phyloP scores from a whole-genome alignment of 2,329 filamentous ascomycete genomes.

The Dryadomyces quercivorus region DNA sequence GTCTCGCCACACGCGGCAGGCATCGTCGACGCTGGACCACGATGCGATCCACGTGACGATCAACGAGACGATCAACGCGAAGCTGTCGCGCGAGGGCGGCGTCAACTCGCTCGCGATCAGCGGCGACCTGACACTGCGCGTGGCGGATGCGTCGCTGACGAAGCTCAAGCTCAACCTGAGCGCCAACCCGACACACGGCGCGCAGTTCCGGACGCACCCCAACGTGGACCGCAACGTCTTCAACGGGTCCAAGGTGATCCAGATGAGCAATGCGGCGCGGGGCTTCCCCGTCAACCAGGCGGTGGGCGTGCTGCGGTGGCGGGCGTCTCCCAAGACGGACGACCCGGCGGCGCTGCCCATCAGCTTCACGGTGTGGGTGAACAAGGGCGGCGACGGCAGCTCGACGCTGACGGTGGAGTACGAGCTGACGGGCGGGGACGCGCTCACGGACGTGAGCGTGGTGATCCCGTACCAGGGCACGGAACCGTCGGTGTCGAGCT shows the following conservation, averaged over 20 bases:
- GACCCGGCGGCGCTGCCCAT: slow-evolving; percentile 76
- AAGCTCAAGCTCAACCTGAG: slow-evolving; percentile 80
- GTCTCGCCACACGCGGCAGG: slow-evolving; percentile 22
- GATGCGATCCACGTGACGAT: slow-evolving; percentile 83
- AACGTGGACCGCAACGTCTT: slow-evolving; percentile 90
- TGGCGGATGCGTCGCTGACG: slow-evolving; percentile 76
- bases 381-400: slow-evolving; percentile 67
- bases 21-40: slow-evolving; percentile 58
- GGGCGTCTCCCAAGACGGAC: slow-evolving; percentile 68
- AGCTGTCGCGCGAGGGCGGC: slow-evolving; percentile 75
- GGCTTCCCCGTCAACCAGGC: slow-evolving; percentile 92
- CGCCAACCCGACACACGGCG: slow-evolving; percentile 66
- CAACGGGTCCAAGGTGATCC: slow-evolving; percentile 69
- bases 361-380: slow-evolving; percentile 96
- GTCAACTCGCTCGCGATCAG: slow-evolving; percentile 80
- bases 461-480: slow-evolving; percentile 74
- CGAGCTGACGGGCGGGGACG: slow-evolving; percentile 71
- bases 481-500: slow-evolving; percentile 83
- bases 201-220: slow-evolving; percentile 88
- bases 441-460: slow-evolving; percentile 73
- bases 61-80: slow-evolving; percentile 81
- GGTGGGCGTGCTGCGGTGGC: slow-evolving; percentile 89
- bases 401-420: slow-evolving; percentile 93
- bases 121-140: slow-evolving; percentile 83
- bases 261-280: slow-evolving; percentile 76